Conservation (phyloP, 2,329 filamentous ascomycete species). For the Aspergillus luchuensis region DNA sequence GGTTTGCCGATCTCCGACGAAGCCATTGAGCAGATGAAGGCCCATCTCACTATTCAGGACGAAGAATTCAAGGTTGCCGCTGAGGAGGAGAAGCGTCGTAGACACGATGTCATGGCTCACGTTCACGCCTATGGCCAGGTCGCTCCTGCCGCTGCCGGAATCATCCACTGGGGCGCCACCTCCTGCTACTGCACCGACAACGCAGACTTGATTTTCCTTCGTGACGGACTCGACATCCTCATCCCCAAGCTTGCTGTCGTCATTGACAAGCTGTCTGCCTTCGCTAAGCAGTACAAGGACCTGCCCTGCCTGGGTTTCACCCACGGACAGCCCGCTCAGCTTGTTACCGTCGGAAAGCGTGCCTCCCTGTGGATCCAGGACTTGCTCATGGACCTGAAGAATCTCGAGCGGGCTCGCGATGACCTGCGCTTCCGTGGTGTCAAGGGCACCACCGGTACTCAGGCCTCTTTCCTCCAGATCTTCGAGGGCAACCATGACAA, state of each 20-base stretch:
- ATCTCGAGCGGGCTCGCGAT: slow-evolving; percentile 68
- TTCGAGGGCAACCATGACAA: slow-evolving; percentile 63
- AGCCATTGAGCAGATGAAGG: slow-evolving; percentile 74
- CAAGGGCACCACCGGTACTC: slow-evolving; percentile 73
- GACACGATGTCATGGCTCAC: slow-evolving; percentile 68
- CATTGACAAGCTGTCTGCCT: slow-evolving; percentile 70
- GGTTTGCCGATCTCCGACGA: slow-evolving; percentile 73
- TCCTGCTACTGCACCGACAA: slow-evolving; percentile 67
- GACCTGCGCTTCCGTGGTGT: slow-evolving; percentile 75
- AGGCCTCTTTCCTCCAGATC: slow-evolving; percentile 75
- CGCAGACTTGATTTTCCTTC: slow-evolving; percentile 74
- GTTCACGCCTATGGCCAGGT: slow-evolving; percentile 74
- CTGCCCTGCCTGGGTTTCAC: slow-evolving; percentile 76
- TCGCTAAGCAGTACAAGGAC: slow-evolving; percentile 72
- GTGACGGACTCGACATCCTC: slow-evolving; percentile 74
- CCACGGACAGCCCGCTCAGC: slow-evolving; percentile 61
- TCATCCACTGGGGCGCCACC: slow-evolving; percentile 76
- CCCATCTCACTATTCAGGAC: slow-evolving; percentile 73
- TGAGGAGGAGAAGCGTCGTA: slow-evolving; percentile 72
- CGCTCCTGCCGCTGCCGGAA: slow-evolving; percentile 75
- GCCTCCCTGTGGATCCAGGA: slow-evolving; percentile 76
- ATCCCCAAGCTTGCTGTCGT: slow-evolving; percentile 77
- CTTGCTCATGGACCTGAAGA: slow-evolving; percentile 72
- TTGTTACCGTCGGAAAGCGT: slow-evolving; percentile 66
- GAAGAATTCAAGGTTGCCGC: slow-evolving; percentile 74